Evolutionary conservation across 2,329 filamentous ascomycete genomes (phyloP), one percentile per base, ranked within the genome.

Genomic region (Leptographium flavum): DNA sequence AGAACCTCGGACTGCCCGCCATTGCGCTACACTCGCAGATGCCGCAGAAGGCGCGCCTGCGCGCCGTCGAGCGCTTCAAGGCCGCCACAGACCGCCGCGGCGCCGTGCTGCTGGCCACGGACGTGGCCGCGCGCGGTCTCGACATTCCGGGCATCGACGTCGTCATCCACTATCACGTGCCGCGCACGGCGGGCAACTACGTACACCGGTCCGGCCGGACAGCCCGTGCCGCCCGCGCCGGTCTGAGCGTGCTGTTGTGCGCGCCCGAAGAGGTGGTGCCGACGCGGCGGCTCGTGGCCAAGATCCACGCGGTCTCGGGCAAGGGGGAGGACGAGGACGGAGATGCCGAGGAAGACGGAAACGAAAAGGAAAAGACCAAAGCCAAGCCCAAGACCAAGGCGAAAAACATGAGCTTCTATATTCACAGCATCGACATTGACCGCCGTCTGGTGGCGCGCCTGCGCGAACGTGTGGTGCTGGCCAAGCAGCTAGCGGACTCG

Each of bases 121-220:
- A 96, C 59, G 88, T 95, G 23, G 90, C 90, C 3, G 87, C 90
- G 9, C 80, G 90, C 50, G 92, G 92, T 63, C 78, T 98, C 40
- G 92, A 98, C 60, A 95, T 98, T 54, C 82, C 85, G 39, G 78
- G 80, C 30, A 87, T 96, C 39, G 83, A 95, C 54, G 73, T 94
- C 14, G 83, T 98, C 15, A 68, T 98, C 17, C 92, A 98, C 64
- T 98, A 98, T 65, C 90, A 98, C 61, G 80, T 95, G 0, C 92
- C 92, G 1, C 83, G 88, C 47, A 73, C 87, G 1, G 92, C 92
- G 30, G 90, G 96, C 60, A 83, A 83, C 40, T 98, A 98, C 58
- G 88, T 98, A 14, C 92, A 98, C 59, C 81, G 92, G 22, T 95
- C 92, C 1, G 92, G 92, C 13, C 84, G 92, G 52, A 96, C 92